Evolutionary conservation across 2,329 filamentous ascomycete genomes (phyloP), one percentile per base, ranked within the genome.

Genomic region (Clarireedia hainanense): DNA sequence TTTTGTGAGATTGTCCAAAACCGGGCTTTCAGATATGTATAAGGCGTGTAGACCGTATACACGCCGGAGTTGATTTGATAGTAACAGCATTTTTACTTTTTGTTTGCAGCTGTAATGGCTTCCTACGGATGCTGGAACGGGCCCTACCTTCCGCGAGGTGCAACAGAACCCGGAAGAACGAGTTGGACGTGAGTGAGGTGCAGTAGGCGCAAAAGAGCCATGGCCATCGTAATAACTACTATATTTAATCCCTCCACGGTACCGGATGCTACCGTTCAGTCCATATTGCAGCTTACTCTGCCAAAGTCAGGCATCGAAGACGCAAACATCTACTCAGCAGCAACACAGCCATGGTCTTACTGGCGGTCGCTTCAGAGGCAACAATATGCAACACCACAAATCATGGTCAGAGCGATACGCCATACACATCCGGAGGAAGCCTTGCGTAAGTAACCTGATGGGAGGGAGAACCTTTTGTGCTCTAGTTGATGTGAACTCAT

Each of bases 81-180:
- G 12, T 14, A 34, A 49, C 27, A 14, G 37, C 49, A 40, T 43
- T 42, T 49, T 49, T 49, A 47, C 50, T 51, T 42, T 49, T 49
- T 49, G 52, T 55, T 55, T 55, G 52, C 52, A 45, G 26, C 37
- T 42, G 15, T 48, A 10, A 27, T 14, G 9, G 17, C 49, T 50
- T 50, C 45, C 36, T 34, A 14, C 23, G 30, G 30, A 34, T 34
- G 30, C 30, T 34, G 45, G 45, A 52, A 53, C 49, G 53, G 59
- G 55, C 52, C 55, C 37, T 56, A 48, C 52, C 57, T 59, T 59
- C 59, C 59, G 59, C 39, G 5, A 46, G 4, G 39, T 27, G 39
- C 46, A 23, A 34, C 26, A 34, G 30, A 12, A 4, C 30, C 10
- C 30, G 30, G 12, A 34, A 34, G 10, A 34, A 34, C 12, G 20